Percentiles rank a stretch among this genome's conserved stretches.
phyloP scores from a whole-genome alignment of 805 yeast genomes.

The Hanseniaspora nectarophila region DNA sequence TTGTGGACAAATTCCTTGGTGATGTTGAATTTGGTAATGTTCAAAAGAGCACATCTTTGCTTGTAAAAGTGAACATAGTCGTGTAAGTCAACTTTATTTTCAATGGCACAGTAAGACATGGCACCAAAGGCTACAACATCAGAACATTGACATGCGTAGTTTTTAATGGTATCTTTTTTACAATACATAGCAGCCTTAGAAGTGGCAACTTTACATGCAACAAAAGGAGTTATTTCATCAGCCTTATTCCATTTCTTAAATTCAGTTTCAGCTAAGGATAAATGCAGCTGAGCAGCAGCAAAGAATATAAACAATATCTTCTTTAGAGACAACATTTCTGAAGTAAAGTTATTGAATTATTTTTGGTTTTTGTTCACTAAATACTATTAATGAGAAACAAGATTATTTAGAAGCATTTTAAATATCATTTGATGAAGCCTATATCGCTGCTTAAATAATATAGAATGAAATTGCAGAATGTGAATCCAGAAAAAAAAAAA shows the following conservation, averaged over 20 bases:
- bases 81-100: background rate
- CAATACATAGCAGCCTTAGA: background rate
- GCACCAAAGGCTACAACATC: slow-evolving; percentile 12
- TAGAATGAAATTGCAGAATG: no score
- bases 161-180: background rate
- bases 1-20: background rate
- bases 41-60: background rate
- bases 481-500: no score
- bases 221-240: background rate
- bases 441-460: no score
- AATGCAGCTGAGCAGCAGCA: background rate
- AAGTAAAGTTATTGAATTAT: background rate
- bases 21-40: background rate
- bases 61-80: background rate
- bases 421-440: no score
- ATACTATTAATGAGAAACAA: no score
- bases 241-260: slow-evolving; percentile 1
- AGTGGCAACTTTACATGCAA: background rate
- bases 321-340: background rate
- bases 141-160: slow-evolving; percentile 5
- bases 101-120: slow-evolving; percentile 6
- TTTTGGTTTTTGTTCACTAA: background rate
- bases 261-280: background rate
- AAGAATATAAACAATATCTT: background rate
- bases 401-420: no score